These are phyloP conservation scores for Dentipellis fragilis DNA, from an alignment of 768 basidiomycete species.

Conservation along the genomic window DNA sequence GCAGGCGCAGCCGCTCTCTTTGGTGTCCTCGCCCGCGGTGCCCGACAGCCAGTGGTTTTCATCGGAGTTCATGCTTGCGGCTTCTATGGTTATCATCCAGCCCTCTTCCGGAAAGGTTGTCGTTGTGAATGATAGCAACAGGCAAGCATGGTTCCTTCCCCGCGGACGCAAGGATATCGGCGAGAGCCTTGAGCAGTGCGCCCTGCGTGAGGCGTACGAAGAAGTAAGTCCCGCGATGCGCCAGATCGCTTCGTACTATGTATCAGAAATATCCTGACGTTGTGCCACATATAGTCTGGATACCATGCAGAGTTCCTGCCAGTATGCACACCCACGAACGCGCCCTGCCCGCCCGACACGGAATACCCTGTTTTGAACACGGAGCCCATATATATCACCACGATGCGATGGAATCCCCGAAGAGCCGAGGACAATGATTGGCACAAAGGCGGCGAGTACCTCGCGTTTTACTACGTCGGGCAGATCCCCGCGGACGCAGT, in stretches of 20 bases:
- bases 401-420: conserved; percentile 20
- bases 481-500: conserved; percentile 44
- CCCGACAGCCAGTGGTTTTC: conserved; percentile 37
- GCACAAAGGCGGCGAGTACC: conserved; percentile 36
- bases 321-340: conserved; percentile 28
- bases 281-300: conserved; percentile 31
- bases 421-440: conserved; percentile 1
- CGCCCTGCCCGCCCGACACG: conserved; percentile 28
- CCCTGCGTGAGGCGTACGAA: conserved; percentile 56
- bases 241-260: not conserved
- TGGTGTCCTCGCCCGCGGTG: conserved; percentile 31
- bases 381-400: conserved; percentile 37
- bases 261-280: not conserved
- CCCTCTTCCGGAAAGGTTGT: conserved; percentile 45
- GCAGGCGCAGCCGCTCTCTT: conserved; percentile 15
- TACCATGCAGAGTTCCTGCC: conserved; percentile 38
- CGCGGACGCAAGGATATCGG: conserved; percentile 58
- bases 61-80: conserved; percentile 45
- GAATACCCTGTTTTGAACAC: conserved; percentile 17
- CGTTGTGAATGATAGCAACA: conserved; percentile 23
- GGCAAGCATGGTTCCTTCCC: conserved; percentile 45
- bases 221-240: conserved; percentile 31
- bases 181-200: conserved; percentile 49
- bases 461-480: conserved; percentile 47
- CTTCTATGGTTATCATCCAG: conserved; percentile 56